Base-by-base conservation (phyloP, 129 eudicot genomes). In the Flaveria bidentis region DNA sequence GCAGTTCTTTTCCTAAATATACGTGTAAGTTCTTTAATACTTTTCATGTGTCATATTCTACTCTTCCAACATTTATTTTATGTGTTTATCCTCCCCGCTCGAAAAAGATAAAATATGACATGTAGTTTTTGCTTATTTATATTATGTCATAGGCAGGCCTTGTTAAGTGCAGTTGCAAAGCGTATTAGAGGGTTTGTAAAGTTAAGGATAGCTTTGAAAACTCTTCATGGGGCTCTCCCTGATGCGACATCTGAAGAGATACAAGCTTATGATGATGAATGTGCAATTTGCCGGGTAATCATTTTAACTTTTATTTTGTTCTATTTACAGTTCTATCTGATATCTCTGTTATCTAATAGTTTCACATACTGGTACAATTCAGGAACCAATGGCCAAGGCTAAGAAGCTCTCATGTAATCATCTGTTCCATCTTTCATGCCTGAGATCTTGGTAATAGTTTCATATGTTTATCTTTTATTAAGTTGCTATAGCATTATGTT, bases 371-470 rank as follows among this genome's bases (percentile, higher is more conserved):
- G 72, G 61, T 13, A 20, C 57, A 71, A 46, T 60, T 80, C 84
- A 93, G 98, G 98, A 90, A 85, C 98, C 96, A 42, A 93, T 93
- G 98, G 96, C 98, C 65, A 93, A 88, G 84, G 98, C 98, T 46
- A 93, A 93, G 91, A 93, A 82, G 87, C 95, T 93, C 53, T 75
- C 98, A 13, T 93, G 98, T 72, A 91, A 90, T 74, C 98, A 93
- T 84, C 93, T 93, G 62, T 93, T 88, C 73, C 98, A 93, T 85
- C 96, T 93, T 65, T 84, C 90, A 22, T 93, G 98, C 83, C 92
- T 93, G 85, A 85, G 98, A 85, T 93, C 98, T 41, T 93, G 98
- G 98, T 93, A 90, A 41, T 30, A 84, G 0, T 53, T 28, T 25
- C 71, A 53, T 49, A 10, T 42, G 41, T 69, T 12, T 60, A 17